These are phyloP conservation scores for Trichoderma cornu-damae DNA, from an alignment of 2,329 filamentous ascomycete species.

Conservation along the genomic window DNA sequence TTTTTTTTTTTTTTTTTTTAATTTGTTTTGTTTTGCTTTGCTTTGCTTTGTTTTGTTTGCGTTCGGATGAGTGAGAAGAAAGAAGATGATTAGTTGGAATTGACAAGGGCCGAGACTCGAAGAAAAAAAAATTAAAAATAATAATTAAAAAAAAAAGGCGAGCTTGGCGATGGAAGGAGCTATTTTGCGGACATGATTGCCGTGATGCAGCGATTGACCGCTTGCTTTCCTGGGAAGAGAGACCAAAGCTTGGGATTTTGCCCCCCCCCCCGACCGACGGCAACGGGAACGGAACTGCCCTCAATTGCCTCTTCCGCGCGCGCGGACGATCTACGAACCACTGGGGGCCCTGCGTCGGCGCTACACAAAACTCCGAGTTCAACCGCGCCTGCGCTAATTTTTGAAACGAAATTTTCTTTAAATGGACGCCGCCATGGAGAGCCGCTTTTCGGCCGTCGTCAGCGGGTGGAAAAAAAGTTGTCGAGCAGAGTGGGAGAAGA, in stretches of 20 bases:
- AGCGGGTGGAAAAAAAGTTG: too few species aligned
- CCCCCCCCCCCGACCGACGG: too few species aligned
- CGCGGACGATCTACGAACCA: constrained; percentile 6
- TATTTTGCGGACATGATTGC: background rate
- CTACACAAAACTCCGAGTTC: constrained; percentile 5
- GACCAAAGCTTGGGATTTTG: background rate
- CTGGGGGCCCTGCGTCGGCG: constrained; percentile 11
- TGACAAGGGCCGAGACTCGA: background rate
- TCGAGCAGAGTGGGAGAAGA: background rate
- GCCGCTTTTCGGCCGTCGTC: too few species aligned
- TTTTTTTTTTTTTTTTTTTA: too few species aligned
- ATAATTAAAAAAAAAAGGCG: background rate
- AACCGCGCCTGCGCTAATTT: constrained; percentile 9
- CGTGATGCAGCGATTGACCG: background rate
- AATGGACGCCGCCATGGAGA: background rate
- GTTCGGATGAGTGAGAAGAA: too few species aligned
- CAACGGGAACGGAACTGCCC: background rate
- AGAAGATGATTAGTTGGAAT: background rate
- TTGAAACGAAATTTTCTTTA: background rate
- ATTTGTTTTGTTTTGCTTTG: too few species aligned
- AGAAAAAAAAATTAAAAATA: too few species aligned
- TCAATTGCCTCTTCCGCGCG: constrained; percentile 4
- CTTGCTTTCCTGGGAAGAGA: background rate
- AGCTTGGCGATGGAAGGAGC: background rate
- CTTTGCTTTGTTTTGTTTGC: too few species aligned